These are phyloP conservation scores for Aspergillus pseudotamarii DNA, from an alignment of 2,329 filamentous ascomycete species.

Conservation along the genomic window DNA sequence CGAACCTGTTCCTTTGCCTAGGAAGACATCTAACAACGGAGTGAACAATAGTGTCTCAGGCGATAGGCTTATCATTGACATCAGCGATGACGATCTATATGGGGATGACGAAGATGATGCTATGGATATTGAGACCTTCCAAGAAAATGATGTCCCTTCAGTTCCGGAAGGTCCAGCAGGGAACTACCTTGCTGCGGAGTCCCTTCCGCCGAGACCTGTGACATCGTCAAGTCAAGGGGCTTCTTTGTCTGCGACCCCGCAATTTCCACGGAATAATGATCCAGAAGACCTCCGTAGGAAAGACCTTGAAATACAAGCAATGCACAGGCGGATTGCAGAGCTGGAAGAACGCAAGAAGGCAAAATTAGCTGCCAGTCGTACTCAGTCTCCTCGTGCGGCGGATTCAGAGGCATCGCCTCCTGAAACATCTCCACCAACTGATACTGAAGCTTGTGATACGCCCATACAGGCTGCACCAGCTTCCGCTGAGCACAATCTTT, in stretches of 20 bases:
- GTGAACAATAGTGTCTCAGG: conserved; percentile 45
- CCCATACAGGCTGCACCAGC: not conserved
- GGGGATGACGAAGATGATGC: conserved; percentile 35
- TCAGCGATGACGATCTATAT: conserved; percentile 71
- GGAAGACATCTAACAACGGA: conserved; percentile 65
- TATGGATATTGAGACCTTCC: conserved; percentile 34
- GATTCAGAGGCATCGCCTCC: conserved; percentile 27
- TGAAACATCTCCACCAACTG: conserved; percentile 14
- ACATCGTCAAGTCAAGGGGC: conserved; percentile 45
- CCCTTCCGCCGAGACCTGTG: conserved; percentile 43
- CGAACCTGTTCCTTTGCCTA: conserved; percentile 53
- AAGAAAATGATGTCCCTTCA: conserved; percentile 27
- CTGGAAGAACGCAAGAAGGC: conserved; percentile 48
- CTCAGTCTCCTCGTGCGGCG: conserved; percentile 36
- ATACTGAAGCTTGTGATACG: conserved; percentile 3
- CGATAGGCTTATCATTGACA: conserved; percentile 75
- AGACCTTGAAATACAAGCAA: conserved; percentile 51
- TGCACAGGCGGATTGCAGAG: conserved; percentile 55
- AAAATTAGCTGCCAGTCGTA: conserved; percentile 41
- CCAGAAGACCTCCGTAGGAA: conserved; percentile 50
- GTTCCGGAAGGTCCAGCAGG: conserved; percentile 33
- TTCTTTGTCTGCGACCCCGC: conserved; percentile 39
- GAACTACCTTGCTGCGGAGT: conserved; percentile 51
- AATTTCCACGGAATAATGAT: conserved; percentile 39
- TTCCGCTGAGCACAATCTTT: not conserved